Evolutionary conservation across 805 yeast species (phyloP).

Genomic region (Yarrowia phangngaensis): DNA sequence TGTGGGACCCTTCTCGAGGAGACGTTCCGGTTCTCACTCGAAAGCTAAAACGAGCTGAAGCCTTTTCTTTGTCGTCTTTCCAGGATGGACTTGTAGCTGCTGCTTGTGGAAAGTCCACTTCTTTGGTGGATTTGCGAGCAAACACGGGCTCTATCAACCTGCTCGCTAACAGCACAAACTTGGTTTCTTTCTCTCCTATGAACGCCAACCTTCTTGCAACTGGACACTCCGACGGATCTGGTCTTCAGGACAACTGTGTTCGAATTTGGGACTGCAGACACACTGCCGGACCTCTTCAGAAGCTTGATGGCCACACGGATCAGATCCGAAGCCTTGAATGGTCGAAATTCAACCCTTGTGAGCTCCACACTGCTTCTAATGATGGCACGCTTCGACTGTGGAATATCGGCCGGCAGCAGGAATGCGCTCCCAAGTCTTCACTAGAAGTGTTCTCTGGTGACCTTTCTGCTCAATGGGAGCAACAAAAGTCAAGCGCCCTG

Average conservation of each 20-base stretch:
- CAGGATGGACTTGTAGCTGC: slow-evolving; percentile 55
- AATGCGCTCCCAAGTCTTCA: background rate
- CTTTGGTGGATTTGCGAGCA: slow-evolving; percentile 65
- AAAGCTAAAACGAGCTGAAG: slow-evolving; percentile 50
- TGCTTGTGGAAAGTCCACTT: slow-evolving; percentile 63
- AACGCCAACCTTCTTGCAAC: slow-evolving; percentile 63
- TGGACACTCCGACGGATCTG: slow-evolving; percentile 46
- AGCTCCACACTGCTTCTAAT: slow-evolving; percentile 52
- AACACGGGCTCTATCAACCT: slow-evolving; percentile 45
- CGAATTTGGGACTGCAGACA: slow-evolving; percentile 71
- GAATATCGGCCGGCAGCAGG: slow-evolving; percentile 43
- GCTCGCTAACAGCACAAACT: slow-evolving; percentile 42
- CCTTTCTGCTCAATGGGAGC: slow-evolving; percentile 15
- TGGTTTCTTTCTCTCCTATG: slow-evolving; percentile 59
- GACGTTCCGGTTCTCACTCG: slow-evolving; percentile 57
- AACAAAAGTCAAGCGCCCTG: slow-evolving; percentile 1
- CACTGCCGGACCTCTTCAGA: slow-evolving; percentile 50
- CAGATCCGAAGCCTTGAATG: slow-evolving; percentile 58
- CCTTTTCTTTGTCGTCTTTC: slow-evolving; percentile 47
- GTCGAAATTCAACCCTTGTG: slow-evolving; percentile 45
- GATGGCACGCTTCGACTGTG: slow-evolving; percentile 70
- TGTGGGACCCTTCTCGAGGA: slow-evolving; percentile 68
- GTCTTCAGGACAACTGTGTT: slow-evolving; percentile 42
- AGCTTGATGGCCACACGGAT: slow-evolving; percentile 54
- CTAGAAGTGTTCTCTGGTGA: slow-evolving; percentile 11